Conservation (phyloP, 225 moss, liverwort and hornwort species). For the Polytrichum commune region DNA sequence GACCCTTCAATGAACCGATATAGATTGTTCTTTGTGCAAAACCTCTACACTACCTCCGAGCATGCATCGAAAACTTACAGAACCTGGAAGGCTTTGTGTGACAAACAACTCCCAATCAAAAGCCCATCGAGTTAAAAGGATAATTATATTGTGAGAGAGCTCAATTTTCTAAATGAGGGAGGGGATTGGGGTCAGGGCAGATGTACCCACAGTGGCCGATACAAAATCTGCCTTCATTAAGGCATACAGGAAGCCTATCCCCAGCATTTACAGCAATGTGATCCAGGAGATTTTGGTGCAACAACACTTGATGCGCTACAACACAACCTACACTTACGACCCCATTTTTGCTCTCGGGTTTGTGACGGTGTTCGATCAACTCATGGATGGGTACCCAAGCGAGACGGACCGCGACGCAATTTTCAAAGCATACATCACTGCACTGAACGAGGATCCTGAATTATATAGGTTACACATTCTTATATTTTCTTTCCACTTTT, state of each 20-base stretch:
- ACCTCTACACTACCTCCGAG: too few relatives aligned
- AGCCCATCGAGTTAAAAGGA: not conserved
- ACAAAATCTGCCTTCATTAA: constrained; percentile 74
- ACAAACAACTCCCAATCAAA: too few relatives aligned
- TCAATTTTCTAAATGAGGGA: not conserved
- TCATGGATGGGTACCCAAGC: constrained; percentile 88
- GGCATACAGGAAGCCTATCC: constrained; percentile 77
- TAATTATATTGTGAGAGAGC: not conserved
- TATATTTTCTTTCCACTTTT: not conserved
- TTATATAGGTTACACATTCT: constrained; percentile 54
- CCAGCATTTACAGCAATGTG: constrained; percentile 93
- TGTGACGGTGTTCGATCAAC: constrained; percentile 88
- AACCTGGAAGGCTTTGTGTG: too few relatives aligned
- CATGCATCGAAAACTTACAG: too few relatives aligned
- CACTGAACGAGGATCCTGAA: constrained; percentile 82
- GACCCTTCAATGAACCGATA: too few relatives aligned
- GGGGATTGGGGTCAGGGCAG: constrained; percentile 52
- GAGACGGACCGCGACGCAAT: constrained; percentile 69
- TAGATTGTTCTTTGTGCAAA: too few relatives aligned
- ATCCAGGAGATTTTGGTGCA: constrained; percentile 94
- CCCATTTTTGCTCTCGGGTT: constrained; percentile 84
- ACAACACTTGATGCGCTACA: constrained; percentile 96
- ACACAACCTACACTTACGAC: constrained; percentile 86
- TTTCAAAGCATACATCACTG: constrained; percentile 77
- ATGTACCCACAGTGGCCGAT: constrained; percentile 74